Evolutionary conservation across 169 alveolate species (phyloP), one percentile per base, ranked within the genome.

Genomic region (Plasmodium relictum): DNA sequence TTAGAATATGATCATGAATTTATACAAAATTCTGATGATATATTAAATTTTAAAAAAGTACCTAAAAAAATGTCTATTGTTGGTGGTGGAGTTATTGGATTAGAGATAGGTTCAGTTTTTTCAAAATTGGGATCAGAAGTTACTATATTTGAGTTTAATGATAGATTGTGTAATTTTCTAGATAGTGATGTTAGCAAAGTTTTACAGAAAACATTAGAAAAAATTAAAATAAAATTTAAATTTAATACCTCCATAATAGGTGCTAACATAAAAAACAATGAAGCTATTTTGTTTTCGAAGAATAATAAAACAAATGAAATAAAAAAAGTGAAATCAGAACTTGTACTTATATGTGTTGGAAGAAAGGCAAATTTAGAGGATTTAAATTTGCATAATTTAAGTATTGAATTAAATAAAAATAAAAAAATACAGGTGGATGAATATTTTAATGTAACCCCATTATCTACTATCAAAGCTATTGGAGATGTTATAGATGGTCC

Each of bases 81-180:
- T 61, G 99, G 99, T n/a, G 99, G 99, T n/a, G 99, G 99, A 16
- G 99, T 98, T 42, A 98, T 98, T 54, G 99, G 99, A 31, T 96
- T 98, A n/a, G 99, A 98, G 92, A 92, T 98, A 44, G 99, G 99
- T 48, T 94, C 98, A 3, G 99, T 98, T 10, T 98, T 97, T 95
- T 85, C 95, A 39, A 94, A 99, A 86, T 87, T 98, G 50, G 99
- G 99, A 26, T 89, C 99, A 52, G 92, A 92, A 48, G 96, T 93
- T 14, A 74, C 74, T 69, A 91, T 95, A 56, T 92, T 91, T 58
- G 97, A 95, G 80, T 95, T 88, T 91, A 76, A 87, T 71, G 68
- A 71, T 31, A 42, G 88, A 31, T 93, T 96, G 41, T 96, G 98
- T 68, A 92, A 95, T 22, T 85, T 93, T 58, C 93, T 95, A 63